Percentiles rank a stretch among this genome's conserved stretches.
These are phyloP conservation scores for Tilletia horrida DNA, from an alignment of 1,284 basidiomycete genomes.

Conservation along the genomic window DNA sequence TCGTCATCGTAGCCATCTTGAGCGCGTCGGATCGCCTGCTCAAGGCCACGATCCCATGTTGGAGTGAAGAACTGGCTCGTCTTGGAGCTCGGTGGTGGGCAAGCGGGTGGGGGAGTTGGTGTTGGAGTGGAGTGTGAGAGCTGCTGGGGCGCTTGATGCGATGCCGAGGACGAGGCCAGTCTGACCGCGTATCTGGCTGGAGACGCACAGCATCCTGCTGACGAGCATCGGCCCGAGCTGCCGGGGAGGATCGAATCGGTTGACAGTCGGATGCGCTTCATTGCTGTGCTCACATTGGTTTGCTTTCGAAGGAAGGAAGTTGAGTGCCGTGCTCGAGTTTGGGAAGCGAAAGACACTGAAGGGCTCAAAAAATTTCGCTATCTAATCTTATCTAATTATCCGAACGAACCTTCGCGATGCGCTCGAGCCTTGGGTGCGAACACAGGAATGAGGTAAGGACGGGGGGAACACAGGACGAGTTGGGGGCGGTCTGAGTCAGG, in stretches of 20 bases:
- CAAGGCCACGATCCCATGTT: too few relatives aligned
- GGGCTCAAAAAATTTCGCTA: not conserved
- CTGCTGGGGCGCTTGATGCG: not conserved
- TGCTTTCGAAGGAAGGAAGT: not conserved
- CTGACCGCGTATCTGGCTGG: not conserved
- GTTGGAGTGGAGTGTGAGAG: not conserved
- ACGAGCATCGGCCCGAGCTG: not conserved
- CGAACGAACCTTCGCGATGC: too few relatives aligned
- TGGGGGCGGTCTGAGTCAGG: too few relatives aligned
- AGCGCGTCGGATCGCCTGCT: not conserved
- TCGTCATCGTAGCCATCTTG: too few relatives aligned
- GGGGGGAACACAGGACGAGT: too few relatives aligned
- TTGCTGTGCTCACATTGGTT: not conserved
- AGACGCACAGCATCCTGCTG: not conserved
- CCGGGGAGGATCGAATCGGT: not conserved
- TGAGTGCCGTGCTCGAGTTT: too few relatives aligned
- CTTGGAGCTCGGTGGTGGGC: not conserved
- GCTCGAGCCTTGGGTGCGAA: too few relatives aligned
- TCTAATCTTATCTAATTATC: conserved; percentile 12
- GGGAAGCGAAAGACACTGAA: too few relatives aligned
- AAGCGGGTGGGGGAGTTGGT: not conserved
- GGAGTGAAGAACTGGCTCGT: too few relatives aligned
- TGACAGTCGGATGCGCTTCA: conserved; percentile 13
- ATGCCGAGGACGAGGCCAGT: not conserved
- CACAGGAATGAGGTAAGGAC: too few relatives aligned